Evolutionary conservation across 2,329 filamentous ascomycete genomes (phyloP), one percentile per base, ranked within the genome.

Genomic region (Xylariomycetidae sp.): DNA sequence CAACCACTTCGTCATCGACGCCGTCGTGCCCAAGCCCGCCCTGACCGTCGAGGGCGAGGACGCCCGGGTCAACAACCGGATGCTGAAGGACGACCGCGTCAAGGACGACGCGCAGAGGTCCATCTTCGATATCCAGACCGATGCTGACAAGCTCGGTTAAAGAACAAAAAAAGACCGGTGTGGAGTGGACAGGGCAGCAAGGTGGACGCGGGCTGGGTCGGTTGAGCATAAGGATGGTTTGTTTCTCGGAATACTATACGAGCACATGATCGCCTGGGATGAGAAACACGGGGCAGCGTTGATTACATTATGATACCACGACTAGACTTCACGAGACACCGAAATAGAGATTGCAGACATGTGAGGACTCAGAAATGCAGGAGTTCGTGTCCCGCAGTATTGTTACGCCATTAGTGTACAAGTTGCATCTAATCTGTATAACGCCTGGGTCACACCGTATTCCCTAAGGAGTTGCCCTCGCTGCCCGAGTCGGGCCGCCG

Each of bases 1-100:
- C 59, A 98, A 98, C 67, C 94, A 98, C 64, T 98, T 89, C 57
- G 85, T 98, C 25, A 72, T 98, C 44, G 89, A 97, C 4, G 94
- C 92, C 32, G 64, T 84, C 49, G 86, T 83, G 4, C 87, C 92
- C 15, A 85, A 94, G 63, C 77, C 89, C 8, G 76, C 84, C 22
- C 66, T 98, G 32, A 79, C 89, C 46, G 76, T 98, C 32, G 92
- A 98, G 67, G 86, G 90, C 41, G 90, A 94, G 43, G 94, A 98
- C 64, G 81, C 82, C 3, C 74, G 92, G 40, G 74, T 89, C 50
- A 87, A 98, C 62, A 78, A 77, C 52, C 78, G 85, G 66, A 96
- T 98, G 87, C 70, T 98, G 50, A 94, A 83, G 66, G 92, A 98
- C 58, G 88, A 96, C 16, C 74, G 92, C 11, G 66, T 88, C 31